These are phyloP conservation scores for Lotus japonicus DNA, from an alignment of 306 rosid species.

Conservation along the genomic window DNA sequence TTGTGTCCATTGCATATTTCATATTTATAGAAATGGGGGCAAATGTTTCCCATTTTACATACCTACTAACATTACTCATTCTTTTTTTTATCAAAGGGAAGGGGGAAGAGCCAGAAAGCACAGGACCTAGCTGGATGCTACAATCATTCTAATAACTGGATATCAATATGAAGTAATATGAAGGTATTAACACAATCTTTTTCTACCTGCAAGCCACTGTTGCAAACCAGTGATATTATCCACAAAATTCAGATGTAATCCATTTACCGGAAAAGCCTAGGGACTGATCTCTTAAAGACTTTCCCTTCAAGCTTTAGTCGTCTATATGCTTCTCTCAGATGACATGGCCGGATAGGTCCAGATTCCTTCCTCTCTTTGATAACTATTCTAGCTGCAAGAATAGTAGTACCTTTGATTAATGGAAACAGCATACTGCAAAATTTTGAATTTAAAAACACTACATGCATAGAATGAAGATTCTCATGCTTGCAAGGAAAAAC, in stretches of 20 bases:
- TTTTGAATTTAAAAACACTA: not conserved
- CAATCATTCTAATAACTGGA: not conserved
- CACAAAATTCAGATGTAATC: slow-evolving; percentile 4
- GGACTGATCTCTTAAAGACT: slow-evolving; percentile 61
- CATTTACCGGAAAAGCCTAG: slow-evolving; percentile 70
- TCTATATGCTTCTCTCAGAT: slow-evolving; percentile 83
- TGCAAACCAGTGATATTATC: not conserved
- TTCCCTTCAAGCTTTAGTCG: slow-evolving; percentile 89
- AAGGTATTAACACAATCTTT: not conserved
- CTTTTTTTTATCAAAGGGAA: too few relatives aligned
- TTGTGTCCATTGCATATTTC: not conserved
- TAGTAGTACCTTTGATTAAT: not conserved
- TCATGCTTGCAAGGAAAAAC: not conserved
- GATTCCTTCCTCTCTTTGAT: slow-evolving; percentile 86
- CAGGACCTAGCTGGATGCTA: too few relatives aligned
- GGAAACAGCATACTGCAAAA: not conserved
- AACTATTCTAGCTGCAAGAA: slow-evolving; percentile 62
- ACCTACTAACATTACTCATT: not conserved
- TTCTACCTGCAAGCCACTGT: not conserved
- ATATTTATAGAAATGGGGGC: not conserved
- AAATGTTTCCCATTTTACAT: not conserved
- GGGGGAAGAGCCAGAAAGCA: too few relatives aligned
- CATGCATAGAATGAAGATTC: not conserved
- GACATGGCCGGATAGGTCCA: slow-evolving; percentile 94
- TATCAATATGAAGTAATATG: not conserved